Conservation (phyloP, 352 stramenopile species). For the Pythium guiyangense region DNA sequence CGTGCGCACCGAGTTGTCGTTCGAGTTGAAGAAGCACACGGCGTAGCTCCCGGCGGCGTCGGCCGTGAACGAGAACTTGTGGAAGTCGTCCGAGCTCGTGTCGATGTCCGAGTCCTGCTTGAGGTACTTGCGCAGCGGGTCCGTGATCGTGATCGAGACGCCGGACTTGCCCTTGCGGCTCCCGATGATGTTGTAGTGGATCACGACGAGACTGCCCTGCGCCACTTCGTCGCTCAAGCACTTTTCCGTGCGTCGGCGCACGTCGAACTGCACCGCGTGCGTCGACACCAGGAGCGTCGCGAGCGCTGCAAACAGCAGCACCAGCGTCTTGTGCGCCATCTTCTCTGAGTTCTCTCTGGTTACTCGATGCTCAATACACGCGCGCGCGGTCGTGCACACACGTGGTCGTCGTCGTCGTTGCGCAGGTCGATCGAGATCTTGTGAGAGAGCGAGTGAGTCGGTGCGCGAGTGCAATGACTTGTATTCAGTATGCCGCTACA, state of each 20-base stretch:
- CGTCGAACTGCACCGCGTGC: slow-evolving; percentile 72
- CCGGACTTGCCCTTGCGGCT: slow-evolving; percentile 57
- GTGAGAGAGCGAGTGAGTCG: too few species aligned
- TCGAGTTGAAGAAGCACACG: slow-evolving; percentile 82
- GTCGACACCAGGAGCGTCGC: slow-evolving; percentile 8
- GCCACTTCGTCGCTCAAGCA: slow-evolving; percentile 84
- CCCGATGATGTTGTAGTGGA: slow-evolving; percentile 81
- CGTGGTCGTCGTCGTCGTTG: neutral
- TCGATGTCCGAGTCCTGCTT: slow-evolving; percentile 86
- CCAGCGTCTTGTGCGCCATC: slow-evolving; percentile 3
- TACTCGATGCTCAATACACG: neutral
- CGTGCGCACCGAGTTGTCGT: slow-evolving; percentile 66
- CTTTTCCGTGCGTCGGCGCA: slow-evolving; percentile 63
- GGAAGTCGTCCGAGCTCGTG: slow-evolving; percentile 69
- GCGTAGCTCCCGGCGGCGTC: slow-evolving; percentile 60
- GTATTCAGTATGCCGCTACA: neutral
- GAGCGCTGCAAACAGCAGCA: slow-evolving; percentile 30
- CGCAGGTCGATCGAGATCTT: too few species aligned
- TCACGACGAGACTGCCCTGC: slow-evolving; percentile 69
- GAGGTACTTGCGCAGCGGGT: slow-evolving; percentile 70
- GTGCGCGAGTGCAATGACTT: neutral
- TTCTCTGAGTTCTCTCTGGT: too few species aligned
- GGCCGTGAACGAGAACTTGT: slow-evolving; percentile 84
- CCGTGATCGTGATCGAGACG: slow-evolving; percentile 66
- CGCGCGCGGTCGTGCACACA: neutral